Percentiles rank a stretch among this genome's conserved stretches.
Conservation (phyloP, 495 filamentous ascomycete species). For the Cudoniella acicularis region DNA sequence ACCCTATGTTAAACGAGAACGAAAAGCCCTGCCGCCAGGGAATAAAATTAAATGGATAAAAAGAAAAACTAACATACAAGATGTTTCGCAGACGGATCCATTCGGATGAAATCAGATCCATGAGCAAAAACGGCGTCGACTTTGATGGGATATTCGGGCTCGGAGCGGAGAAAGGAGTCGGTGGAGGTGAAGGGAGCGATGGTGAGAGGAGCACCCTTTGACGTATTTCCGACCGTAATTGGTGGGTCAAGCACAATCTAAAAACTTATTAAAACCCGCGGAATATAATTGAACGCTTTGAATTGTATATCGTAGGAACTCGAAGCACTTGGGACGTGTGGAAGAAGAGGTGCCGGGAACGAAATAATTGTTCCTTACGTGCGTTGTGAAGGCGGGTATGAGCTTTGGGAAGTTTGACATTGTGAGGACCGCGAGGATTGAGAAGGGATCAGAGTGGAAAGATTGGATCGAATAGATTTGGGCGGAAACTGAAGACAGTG, state of each 20-base stretch:
- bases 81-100: conserved; percentile 42
- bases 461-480: too few species aligned
- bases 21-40: too few species aligned
- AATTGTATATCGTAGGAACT: neutral
- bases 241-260: conserved; percentile 33
- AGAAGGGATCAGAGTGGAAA: neutral
- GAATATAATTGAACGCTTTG: too few species aligned
- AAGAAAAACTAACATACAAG: conserved; percentile 16
- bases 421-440: too few species aligned
- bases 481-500: too few species aligned
- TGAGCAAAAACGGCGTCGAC: conserved; percentile 47
- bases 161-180: conserved; percentile 28
- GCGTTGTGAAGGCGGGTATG: conserved; percentile 41
- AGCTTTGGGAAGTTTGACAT: conserved; percentile 42
- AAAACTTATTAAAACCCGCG: neutral
- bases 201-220: conserved; percentile 24
- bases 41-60: too few species aligned
- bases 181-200: conserved; percentile 30
- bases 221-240: conserved; percentile 23
- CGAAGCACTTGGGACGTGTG: neutral
- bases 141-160: conserved; percentile 30
- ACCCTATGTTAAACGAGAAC: too few species aligned
- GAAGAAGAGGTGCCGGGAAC: neutral
- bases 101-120: conserved; percentile 51
- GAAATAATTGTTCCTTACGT: conserved; percentile 24